Base-by-base conservation (phyloP, 2,329 filamentous ascomycete genomes). In the Cordyceps cateniannulata region DNA sequence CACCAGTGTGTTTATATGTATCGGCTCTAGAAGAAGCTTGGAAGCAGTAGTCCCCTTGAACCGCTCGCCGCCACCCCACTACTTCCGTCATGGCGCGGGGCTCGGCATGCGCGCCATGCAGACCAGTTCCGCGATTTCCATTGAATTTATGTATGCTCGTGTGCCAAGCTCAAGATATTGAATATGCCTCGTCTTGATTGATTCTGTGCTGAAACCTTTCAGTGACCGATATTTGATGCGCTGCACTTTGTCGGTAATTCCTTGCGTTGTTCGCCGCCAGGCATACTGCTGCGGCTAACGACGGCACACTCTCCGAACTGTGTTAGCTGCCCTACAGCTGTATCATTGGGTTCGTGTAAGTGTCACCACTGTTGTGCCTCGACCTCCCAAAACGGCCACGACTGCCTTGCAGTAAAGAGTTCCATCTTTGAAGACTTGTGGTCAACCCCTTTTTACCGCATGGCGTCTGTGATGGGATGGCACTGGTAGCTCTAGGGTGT, bases 31-130 rank as follows among this genome's bases (percentile, higher is more conserved):
- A 20, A 18, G 32, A 16, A n/a, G 18, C 1, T 24, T 38, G 32
- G 8, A 16, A n/a, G 20, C n/a, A 10, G 10, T 53, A 14, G 18
- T 29, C 32, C 8, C 35, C n/a, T 35, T 55, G 52, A 47, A 55
- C 52, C 52, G 52, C 40, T 42, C 16, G 4, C n/a, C 25, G 52
- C 40, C 25, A 55, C 52, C 52, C 52, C 52, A 55, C 52, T 25
- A 24, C 52, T 55, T 55, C 52, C 52, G 52, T 55, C 52, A 55
- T 55, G 50, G 52, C 52, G 52, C 52, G 52, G 40, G 52, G 52
- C 52, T 45, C 42, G 42, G 52, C 25, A 16, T 45, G 18, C n/a
- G 16, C 7, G 8, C 25, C 12, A 35, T 44, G 12, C n/a, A 27
- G 7, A 35, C 14, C 22, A 42, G 14, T 55, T 55, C 52, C 52